Percentiles rank a stretch among this genome's conserved stretches.
phyloP scores from a whole-genome alignment of 192 early-diverging fungal genomes.

The Glomus cerebriforme region DNA sequence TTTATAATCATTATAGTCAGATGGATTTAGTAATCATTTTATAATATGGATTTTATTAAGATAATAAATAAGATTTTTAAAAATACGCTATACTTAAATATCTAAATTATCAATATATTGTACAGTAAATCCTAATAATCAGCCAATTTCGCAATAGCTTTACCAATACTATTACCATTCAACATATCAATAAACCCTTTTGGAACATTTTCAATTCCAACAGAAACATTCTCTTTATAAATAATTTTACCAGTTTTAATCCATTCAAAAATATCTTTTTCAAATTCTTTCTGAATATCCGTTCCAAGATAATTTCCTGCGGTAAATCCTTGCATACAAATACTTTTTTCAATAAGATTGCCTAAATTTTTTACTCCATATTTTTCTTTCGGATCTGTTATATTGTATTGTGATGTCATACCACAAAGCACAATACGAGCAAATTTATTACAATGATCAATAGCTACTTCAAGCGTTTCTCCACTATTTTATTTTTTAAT shows the following conservation, averaged over 20 bases:
- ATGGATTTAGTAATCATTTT: no score
- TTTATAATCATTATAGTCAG: no score
- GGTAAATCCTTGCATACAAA: constrained; percentile 66
- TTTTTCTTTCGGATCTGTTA: constrained; percentile 32
- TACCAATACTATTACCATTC: constrained; percentile 72
- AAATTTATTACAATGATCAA: constrained; percentile 60
- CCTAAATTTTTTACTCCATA: constrained; percentile 65
- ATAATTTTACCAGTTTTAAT: constrained; percentile 37
- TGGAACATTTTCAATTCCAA: constrained; percentile 44
- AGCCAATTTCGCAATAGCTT: constrained; percentile 58
- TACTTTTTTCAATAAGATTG: constrained; percentile 53
- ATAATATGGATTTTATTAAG: no score
- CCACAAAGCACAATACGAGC: constrained; percentile 76
- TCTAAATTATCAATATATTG: no score
- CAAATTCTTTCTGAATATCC: constrained; percentile 23
- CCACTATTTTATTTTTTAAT: constrained; percentile 39
- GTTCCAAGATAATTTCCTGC: constrained; percentile 43
- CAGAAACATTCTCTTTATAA: constrained; percentile 35
- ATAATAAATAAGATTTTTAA: no score
- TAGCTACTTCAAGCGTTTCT: constrained; percentile 71
- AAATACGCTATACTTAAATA: no score
- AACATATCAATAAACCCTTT: constrained; percentile 64
- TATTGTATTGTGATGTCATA: constrained; percentile 77
- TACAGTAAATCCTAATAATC: neutral
- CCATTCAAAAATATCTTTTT: constrained; percentile 38